These are phyloP conservation scores for Diplogelasinospora grovesii DNA, from an alignment of 495 filamentous ascomycete species.

Conservation along the genomic window DNA sequence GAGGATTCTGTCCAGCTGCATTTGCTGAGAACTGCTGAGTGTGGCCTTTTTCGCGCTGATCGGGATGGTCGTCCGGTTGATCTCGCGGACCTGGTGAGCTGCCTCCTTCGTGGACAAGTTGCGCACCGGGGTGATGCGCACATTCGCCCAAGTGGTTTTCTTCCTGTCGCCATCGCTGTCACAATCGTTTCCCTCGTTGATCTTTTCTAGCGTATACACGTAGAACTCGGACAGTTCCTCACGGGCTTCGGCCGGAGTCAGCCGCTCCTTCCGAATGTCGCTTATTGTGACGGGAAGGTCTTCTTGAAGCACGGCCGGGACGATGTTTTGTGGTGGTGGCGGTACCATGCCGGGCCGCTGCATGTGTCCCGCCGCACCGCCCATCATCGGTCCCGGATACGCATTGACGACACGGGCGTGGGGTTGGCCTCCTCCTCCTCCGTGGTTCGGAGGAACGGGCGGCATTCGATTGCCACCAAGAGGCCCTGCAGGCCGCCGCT, in stretches of 20 bases:
- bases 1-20: conserved; percentile 27
- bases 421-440: neutral
- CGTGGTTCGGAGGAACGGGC: neutral
- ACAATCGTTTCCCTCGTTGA: conserved; percentile 8
- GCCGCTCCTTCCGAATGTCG: conserved; percentile 11
- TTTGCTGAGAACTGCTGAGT: conserved; percentile 19
- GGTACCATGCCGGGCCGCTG: too few relatives aligned
- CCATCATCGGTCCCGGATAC: neutral
- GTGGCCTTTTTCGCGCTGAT: conserved; percentile 24
- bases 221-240: conserved; percentile 25
- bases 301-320: neutral
- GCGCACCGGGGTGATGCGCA: conserved; percentile 12
- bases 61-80: conserved; percentile 18
- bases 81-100: conserved; percentile 17
- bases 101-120: conserved; percentile 21
- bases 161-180: conserved; percentile 19
- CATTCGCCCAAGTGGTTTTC: conserved; percentile 24
- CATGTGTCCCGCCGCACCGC: too few relatives aligned
- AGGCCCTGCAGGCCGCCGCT: neutral
- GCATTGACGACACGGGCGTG: neutral
- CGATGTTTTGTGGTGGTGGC: neutral
- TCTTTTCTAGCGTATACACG: conserved; percentile 25
- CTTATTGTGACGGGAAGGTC: conserved; percentile 7
- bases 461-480: neutral
- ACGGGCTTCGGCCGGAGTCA: conserved; percentile 16